Conservation (phyloP, 352 stramenopile genomes). For the Nothophytophthora sp. region DNA sequence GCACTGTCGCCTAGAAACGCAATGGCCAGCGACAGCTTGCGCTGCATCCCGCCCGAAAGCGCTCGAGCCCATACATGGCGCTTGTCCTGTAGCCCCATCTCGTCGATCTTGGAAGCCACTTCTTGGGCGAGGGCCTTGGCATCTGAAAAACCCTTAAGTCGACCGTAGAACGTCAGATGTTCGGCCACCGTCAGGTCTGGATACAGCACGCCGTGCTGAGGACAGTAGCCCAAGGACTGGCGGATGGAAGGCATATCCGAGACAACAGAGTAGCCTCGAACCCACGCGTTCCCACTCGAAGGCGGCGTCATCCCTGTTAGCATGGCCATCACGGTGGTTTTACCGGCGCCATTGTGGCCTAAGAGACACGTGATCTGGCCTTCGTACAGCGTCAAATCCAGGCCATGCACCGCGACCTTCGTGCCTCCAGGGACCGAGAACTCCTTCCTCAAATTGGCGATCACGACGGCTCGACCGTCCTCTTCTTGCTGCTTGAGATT, state of each 20-base stretch:
- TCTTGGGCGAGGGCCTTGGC: slow-evolving; percentile 10
- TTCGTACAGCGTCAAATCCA: slow-evolving; percentile 91
- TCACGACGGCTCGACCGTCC: slow-evolving; percentile 55
- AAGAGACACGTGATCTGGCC: slow-evolving; percentile 94
- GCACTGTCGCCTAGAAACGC: slow-evolving; percentile 71
- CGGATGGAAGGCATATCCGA: slow-evolving; percentile 89
- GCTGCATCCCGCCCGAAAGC: slow-evolving; percentile 83
- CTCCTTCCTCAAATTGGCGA: slow-evolving; percentile 64
- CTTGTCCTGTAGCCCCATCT: slow-evolving; percentile 93
- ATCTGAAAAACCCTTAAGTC: slow-evolving; percentile 84
- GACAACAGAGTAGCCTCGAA: slow-evolving; percentile 55
- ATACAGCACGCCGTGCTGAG: slow-evolving; percentile 98
- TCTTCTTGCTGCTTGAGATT: slow-evolving; percentile 58
- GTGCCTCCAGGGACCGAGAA: slow-evolving; percentile 63
- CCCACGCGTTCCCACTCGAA: slow-evolving; percentile 52
- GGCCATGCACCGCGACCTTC: slow-evolving; percentile 88
- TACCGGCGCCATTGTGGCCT: slow-evolving; percentile 95
- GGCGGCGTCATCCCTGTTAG: slow-evolving; percentile 73
- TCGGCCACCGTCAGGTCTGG: slow-evolving; percentile 95
- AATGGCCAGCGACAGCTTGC: slow-evolving; percentile 79
- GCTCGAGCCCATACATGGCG: slow-evolving; percentile 41
- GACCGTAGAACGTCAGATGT: slow-evolving; percentile 94
- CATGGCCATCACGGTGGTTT: slow-evolving; percentile 87
- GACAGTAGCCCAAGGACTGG: slow-evolving; percentile 93
- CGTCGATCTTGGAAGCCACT: slow-evolving; percentile 69